phyloP scores from a whole-genome alignment of 2,329 filamentous ascomycete species.

The Teratosphaeria nubilosa region DNA sequence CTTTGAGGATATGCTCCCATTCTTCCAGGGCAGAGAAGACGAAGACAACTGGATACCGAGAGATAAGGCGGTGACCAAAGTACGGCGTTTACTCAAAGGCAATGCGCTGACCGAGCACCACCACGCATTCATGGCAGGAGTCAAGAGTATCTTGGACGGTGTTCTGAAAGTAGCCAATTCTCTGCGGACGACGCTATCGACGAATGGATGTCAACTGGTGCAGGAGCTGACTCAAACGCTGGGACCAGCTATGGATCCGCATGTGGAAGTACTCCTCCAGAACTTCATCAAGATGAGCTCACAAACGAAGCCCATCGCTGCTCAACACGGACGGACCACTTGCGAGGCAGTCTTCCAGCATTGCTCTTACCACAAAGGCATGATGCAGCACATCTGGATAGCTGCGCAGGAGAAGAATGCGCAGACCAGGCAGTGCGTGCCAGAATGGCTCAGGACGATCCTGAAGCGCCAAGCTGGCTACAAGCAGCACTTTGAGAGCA shows the following conservation, averaged over 20 bases:
- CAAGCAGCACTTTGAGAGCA: slow-evolving; percentile 74
- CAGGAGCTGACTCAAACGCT: slow-evolving; percentile 73
- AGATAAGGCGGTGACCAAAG: slow-evolving; percentile 67
- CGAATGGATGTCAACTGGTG: slow-evolving; percentile 71
- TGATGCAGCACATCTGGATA: slow-evolving; percentile 75
- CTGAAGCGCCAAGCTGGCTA: slow-evolving; percentile 68
- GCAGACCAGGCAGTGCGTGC: slow-evolving; percentile 67
- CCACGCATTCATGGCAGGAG: slow-evolving; percentile 56
- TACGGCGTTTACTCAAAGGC: slow-evolving; percentile 70
- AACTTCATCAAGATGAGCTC: slow-evolving; percentile 81
- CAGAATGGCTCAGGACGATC: slow-evolving; percentile 75
- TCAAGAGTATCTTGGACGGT: slow-evolving; percentile 71
- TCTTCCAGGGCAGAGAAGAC: slow-evolving; percentile 79
- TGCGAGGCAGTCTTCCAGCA: slow-evolving; percentile 73
- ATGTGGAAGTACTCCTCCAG: slow-evolving; percentile 85
- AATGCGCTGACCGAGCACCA: slow-evolving; percentile 73
- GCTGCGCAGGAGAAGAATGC: slow-evolving; percentile 91
- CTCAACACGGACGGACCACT: slow-evolving; percentile 69
- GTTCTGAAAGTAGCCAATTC: slow-evolving; percentile 79
- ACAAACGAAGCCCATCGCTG: slow-evolving; percentile 84
- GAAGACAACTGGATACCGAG: slow-evolving; percentile 86
- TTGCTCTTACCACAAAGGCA: slow-evolving; percentile 66
- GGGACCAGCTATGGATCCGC: slow-evolving; percentile 69
- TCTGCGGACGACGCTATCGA: slow-evolving; percentile 78
- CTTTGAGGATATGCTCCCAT: slow-evolving; percentile 67